These are phyloP conservation scores for Trapa incisa DNA, from an alignment of 345 rosid species.

Conservation along the genomic window DNA sequence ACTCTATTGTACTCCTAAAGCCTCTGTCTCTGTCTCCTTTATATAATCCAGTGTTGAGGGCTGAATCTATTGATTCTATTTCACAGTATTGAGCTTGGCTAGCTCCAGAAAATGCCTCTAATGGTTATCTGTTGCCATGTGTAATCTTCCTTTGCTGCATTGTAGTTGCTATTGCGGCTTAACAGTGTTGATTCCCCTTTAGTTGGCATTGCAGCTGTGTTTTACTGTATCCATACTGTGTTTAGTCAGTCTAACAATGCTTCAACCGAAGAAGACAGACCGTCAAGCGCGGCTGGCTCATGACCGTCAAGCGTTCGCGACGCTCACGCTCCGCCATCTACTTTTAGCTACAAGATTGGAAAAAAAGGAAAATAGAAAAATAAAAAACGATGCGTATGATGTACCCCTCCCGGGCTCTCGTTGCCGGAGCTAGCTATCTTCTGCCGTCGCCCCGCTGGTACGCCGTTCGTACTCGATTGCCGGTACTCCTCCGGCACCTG, in stretches of 20 bases:
- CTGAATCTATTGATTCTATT: not conserved
- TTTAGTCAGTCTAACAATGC: no score
- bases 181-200: no score
- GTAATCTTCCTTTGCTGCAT: not conserved
- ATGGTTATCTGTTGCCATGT: not conserved
- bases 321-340: no score
- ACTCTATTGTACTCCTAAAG: not conserved
- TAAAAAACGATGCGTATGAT: slow-evolving; percentile 15
- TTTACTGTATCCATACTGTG: no score
- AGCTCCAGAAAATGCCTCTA: not conserved
- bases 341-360: no score
- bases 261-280: no score
- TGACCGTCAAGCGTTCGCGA: no score
- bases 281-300: no score
- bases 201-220: not conserved
- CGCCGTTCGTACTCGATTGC: not conserved
- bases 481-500: not conserved
- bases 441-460: not conserved
- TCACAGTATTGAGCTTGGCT: not conserved
- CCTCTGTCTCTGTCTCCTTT: not conserved
- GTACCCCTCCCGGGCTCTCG: slow-evolving; percentile 11
- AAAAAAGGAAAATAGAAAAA: no score
- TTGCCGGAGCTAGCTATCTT: not conserved
- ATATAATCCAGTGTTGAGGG: not conserved
- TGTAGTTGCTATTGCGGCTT: not conserved